Evolutionary conservation across 176 grass and related monocot genomes (phyloP), one percentile per base, ranked within the genome.

Genomic region (Eremochloa ophiuroides): DNA sequence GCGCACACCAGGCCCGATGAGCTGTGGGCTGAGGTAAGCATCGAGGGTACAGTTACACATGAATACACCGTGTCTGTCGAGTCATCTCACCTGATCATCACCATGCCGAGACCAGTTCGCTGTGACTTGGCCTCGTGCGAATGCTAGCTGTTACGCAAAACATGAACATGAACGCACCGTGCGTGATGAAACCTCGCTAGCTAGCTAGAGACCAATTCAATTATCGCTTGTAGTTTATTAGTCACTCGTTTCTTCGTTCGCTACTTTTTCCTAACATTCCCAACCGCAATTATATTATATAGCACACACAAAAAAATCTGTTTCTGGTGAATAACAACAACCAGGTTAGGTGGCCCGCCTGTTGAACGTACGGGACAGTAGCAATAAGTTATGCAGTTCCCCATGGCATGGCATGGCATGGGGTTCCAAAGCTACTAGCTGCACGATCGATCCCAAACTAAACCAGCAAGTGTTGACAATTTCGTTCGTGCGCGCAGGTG

Each of bases 1-100:
- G 90, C 93, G 63, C 93, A 96, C 79, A 96, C 90, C 10, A 64
- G 43, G 13, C 93, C 93, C 7, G 69, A 88, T 34, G 93, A 88
- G 59, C 93, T 96, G 15, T 96, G 93, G 93, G 93, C 93, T 13
- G 90, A 96, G 93, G 93, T 93, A 87, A 39, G 8, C 29, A 40
- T 7, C 9, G 1, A 23, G 1, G 4, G 34, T 38, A 8, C 27
- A 53, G 27, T 20, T 58, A 25, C 53, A 58, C 22, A 23, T 35
- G 1, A 5, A 23, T 1, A 34, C 34, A 58, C 53, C 55, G 55
- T n/a, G 55, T 26, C 51, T 56, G 20, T 55, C 51, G 6, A n/a
- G 53, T 11, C 27, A 11, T 44, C 60, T 46, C 15, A 13, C 8
- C 44, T 15, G 47, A 8, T 6, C 37, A 38, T 7, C 5, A 6